Conservation (phyloP, 768 basidiomycete species). For the Boletus fagicola region DNA sequence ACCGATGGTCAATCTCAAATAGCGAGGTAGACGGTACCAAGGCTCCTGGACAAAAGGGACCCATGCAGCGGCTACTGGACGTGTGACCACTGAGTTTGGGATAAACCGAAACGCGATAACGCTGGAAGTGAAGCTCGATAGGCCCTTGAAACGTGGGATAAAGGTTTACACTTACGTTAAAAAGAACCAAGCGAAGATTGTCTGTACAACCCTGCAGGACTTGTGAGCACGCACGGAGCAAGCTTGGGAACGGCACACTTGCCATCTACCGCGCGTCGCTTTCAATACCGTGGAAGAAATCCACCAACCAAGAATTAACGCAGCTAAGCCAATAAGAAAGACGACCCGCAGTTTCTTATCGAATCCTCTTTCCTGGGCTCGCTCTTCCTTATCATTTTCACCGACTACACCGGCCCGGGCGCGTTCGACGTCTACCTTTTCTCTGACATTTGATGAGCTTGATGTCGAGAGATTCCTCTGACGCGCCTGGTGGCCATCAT, state of each 20-base stretch:
- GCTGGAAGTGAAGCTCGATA: constrained; percentile 31
- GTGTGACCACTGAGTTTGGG: constrained; percentile 65
- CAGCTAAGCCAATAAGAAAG: constrained; percentile 51
- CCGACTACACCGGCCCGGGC: constrained; percentile 1
- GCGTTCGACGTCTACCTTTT: constrained; percentile 22
- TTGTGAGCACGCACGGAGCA: neutral
- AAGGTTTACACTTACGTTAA: constrained; percentile 48
- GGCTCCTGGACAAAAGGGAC: constrained; percentile 60
- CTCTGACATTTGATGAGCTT: constrained; percentile 13
- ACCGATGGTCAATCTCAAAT: constrained; percentile 60
- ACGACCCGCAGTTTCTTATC: constrained; percentile 37
- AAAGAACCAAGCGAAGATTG: constrained; percentile 82
- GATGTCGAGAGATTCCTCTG: constrained; percentile 24
- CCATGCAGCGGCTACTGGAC: constrained; percentile 75
- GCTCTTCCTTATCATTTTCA: constrained; percentile 12
- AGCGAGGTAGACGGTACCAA: constrained; percentile 58
- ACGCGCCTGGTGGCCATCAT: constrained; percentile 1
- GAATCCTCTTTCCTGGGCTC: neutral
- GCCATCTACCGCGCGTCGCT: constrained; percentile 77
- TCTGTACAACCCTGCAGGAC: constrained; percentile 67
- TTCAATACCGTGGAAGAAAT: constrained; percentile 67
- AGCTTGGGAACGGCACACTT: constrained; percentile 16
- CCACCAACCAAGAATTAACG: constrained; percentile 82
- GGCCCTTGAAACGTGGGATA: neutral
- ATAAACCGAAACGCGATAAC: constrained; percentile 85